Evolutionary conservation across 768 basidiomycete species (phyloP).

Genomic region (Lentinula raphanica): DNA sequence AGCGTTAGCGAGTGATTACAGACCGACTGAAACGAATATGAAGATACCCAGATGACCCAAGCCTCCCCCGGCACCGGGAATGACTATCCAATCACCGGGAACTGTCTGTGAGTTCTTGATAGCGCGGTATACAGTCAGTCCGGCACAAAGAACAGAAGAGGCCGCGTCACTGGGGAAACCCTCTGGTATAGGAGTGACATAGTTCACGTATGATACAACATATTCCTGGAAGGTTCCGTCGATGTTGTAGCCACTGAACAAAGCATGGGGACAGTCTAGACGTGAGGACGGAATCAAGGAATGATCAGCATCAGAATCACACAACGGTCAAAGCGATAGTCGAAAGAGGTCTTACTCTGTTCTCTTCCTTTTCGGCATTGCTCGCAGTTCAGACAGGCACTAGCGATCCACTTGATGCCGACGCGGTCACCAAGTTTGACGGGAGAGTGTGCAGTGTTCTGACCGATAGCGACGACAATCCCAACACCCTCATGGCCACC

Average conservation of each 20-base stretch:
- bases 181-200: constrained; percentile 79
- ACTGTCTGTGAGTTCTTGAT: constrained; percentile 64
- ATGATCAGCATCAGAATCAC: neutral
- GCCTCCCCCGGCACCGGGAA: constrained; percentile 78
- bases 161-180: constrained; percentile 58
- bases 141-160: constrained; percentile 75
- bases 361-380: constrained; percentile 70
- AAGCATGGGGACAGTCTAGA: constrained; percentile 53
- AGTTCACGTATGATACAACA: constrained; percentile 62
- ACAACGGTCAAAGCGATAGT: neutral
- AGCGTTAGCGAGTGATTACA: neutral
- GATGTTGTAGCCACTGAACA: constrained; percentile 65
- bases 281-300: neutral
- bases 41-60: constrained; percentile 70
- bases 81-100: constrained; percentile 70
- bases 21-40: neutral
- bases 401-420: constrained; percentile 77
- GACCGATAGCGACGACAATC: constrained; percentile 74
- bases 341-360: constrained; percentile 45
- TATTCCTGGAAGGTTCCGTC: constrained; percentile 78
- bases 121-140: constrained; percentile 82
- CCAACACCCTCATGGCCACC: constrained; percentile 88
- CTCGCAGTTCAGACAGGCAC: constrained; percentile 63
- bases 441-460: constrained; percentile 50
- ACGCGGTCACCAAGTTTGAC: constrained; percentile 79